Evolutionary conservation across 148 eudicot genomes (phyloP).

Genomic region (Rhododendron vialii): DNA sequence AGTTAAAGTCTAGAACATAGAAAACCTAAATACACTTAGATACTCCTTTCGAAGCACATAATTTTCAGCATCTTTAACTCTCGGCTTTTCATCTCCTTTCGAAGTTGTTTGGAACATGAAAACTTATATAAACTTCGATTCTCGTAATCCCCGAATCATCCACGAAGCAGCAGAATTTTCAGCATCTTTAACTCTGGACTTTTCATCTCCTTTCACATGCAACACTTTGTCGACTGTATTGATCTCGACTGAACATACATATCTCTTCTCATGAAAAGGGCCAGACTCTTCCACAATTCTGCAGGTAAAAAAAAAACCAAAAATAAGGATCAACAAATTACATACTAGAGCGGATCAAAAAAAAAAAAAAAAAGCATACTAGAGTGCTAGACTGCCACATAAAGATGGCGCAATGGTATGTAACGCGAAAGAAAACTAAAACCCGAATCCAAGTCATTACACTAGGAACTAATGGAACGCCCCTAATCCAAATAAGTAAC

Average conservation of each 20-base stretch:
- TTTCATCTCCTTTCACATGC: constrained; percentile 40
- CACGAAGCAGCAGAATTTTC: constrained; percentile 61
- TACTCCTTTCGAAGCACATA: too few relatives aligned
- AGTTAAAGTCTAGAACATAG: too few relatives aligned
- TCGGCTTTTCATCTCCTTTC: not conserved
- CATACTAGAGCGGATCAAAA: too few relatives aligned
- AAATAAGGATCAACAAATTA: not conserved
- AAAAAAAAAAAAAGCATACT: too few relatives aligned
- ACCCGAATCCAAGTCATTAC: not conserved
- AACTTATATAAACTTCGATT: constrained; percentile 18
- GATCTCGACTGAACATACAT: constrained; percentile 49
- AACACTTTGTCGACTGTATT: constrained; percentile 24
- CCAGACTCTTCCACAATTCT: constrained; percentile 58
- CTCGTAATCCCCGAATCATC: constrained; percentile 46
- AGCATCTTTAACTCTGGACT: constrained; percentile 36
- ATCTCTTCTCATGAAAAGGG: constrained; percentile 56
- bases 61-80: not conserved
- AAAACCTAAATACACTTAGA: too few relatives aligned
- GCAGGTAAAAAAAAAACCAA: constrained; percentile 7
- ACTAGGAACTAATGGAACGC: not conserved
- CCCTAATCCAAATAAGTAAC: not conserved
- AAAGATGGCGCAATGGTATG: too few relatives aligned
- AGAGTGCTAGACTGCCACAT: not conserved
- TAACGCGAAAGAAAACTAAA: not conserved
- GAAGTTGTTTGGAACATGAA: not conserved